phyloP scores from a whole-genome alignment of 805 yeast species.

The Candida ascalaphidarum region DNA sequence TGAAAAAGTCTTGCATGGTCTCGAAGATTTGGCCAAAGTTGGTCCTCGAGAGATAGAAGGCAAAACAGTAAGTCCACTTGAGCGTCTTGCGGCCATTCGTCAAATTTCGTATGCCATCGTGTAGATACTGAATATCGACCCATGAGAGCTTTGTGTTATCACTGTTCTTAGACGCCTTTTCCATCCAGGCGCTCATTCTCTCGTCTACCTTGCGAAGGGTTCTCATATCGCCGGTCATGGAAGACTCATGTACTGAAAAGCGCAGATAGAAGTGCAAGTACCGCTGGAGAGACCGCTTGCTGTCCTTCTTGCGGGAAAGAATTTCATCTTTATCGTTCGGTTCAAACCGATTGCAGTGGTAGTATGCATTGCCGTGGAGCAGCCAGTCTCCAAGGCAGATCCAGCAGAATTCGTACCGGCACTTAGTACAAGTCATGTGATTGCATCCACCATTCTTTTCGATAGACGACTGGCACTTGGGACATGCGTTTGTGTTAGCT shows the following conservation, averaged over 20 bases:
- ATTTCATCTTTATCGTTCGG: conserved; percentile 29
- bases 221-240: conserved; percentile 62
- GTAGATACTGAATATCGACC: conserved; percentile 81
- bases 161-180: conserved; percentile 35
- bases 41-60: conserved; percentile 52
- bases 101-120: conserved; percentile 60
- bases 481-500: conserved; percentile 79
- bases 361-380: conserved; percentile 54
- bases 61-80: conserved; percentile 87
- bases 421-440: conserved; percentile 84
- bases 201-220: conserved; percentile 56
- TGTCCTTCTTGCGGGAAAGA: conserved; percentile 27
- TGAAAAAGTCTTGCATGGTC: conserved; percentile 56
- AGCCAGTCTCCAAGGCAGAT: conserved; percentile 75
- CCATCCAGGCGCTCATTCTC: conserved; percentile 59
- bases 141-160: conserved; percentile 40
- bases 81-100: conserved; percentile 65
- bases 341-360: conserved; percentile 54
- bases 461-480: conserved; percentile 68
- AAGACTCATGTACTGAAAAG: conserved; percentile 67
- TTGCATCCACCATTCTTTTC: conserved; percentile 97
- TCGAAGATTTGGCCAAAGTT: conserved; percentile 59
- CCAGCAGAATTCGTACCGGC: conserved; percentile 87
- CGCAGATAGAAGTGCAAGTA: conserved; percentile 71
- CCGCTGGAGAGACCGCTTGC: conserved; percentile 45